Base-by-base conservation (phyloP, 2,329 filamentous ascomycete genomes). In the Intubia oerlemansii region DNA sequence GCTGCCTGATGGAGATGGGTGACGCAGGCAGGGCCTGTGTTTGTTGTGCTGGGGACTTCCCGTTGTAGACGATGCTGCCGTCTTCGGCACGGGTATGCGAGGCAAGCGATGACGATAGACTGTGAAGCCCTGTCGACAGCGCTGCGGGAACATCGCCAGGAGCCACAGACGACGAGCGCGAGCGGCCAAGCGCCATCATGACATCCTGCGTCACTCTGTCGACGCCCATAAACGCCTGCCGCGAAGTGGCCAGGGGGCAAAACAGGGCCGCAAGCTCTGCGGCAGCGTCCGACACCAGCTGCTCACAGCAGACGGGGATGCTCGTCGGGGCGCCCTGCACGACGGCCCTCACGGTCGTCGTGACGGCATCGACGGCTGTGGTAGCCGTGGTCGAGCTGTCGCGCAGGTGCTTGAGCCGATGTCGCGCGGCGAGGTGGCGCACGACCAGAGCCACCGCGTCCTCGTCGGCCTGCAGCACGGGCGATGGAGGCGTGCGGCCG, bases 241-340 rank as follows among this genome's bases (percentile, higher is more conserved):
- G 44, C 28, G 45, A 49, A 36, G 61, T 50, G 5, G 53, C 46
- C 3, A 66, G 41, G 3, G 55, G 49, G 38, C 63, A 68, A 34
- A 67, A 67, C 7, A 48, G 51, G 27, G 45, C 47, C 13, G 56
- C 49, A 9, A 68, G 44, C 35, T 59, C 56, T 14, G 54, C 45
- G 3, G 52, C 52, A 8, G 57, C 51, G 34, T 68, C 59, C 6
- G 51, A 36, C 12, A 47, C 39, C 13, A 68, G 47, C 27, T 56
- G 53, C 4, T 52, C 44, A 35, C 64, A 68, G 40, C 64, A 69
- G 4, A 53, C 44, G 3, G 49, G 41, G 17, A 50, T 33, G 4
- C 42, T 28, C 3, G 32, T 33, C n/a, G 22, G 19, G 17, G 35
- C 27, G 3, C 35, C 32, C 12, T 35, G n/a, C n/a, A n/a, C n/a